Evolutionary conservation across 2,329 filamentous ascomycete species (phyloP).

Genomic region (Colletotrichum tamarilloi): DNA sequence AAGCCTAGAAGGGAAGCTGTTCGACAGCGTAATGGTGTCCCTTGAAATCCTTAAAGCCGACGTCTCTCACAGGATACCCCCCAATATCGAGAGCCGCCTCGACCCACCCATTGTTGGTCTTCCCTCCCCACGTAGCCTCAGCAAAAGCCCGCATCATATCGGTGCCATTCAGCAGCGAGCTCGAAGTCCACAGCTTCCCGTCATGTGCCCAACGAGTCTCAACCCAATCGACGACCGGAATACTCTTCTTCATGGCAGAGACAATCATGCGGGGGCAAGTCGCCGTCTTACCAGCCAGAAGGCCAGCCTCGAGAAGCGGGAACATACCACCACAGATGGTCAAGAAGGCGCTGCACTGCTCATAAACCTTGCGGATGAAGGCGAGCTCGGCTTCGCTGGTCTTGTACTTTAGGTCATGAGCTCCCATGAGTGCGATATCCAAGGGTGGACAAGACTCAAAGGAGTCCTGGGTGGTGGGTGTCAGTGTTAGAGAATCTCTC

Average conservation of each 20-base stretch:
- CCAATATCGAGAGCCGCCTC: slow-evolving; percentile 38
- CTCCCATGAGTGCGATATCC: slow-evolving; percentile 55
- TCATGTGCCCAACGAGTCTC: slow-evolving; percentile 49
- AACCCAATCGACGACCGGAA: slow-evolving; percentile 49
- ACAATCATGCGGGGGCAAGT: slow-evolving; percentile 49
- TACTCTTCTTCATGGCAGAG: slow-evolving; percentile 38
- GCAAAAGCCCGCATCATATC: slow-evolving; percentile 48
- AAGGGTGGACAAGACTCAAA: slow-evolving; percentile 52
- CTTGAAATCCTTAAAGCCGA: slow-evolving; percentile 46
- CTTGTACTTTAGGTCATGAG: slow-evolving; percentile 43
- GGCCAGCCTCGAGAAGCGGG: slow-evolving; percentile 45
- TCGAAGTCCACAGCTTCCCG: slow-evolving; percentile 50
- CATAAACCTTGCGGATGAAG: slow-evolving; percentile 49
- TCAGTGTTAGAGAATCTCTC: not conserved
- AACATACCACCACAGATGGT: slow-evolving; percentile 52
- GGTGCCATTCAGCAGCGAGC: slow-evolving; percentile 47
- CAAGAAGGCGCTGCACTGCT: slow-evolving; percentile 50
- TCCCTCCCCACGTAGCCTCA: slow-evolving; percentile 43
- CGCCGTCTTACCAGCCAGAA: slow-evolving; percentile 50
- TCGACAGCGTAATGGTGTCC: slow-evolving; percentile 1
- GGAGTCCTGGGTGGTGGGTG: slow-evolving; percentile 44
- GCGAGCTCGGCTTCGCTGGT: slow-evolving; percentile 46
- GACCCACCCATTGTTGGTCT: slow-evolving; percentile 34
- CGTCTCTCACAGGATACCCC: slow-evolving; percentile 43
- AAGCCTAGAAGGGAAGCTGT: not conserved